Evolutionary conservation across 306 rosid species (phyloP).

Genomic region (Dalbergia cochinchinensis): DNA sequence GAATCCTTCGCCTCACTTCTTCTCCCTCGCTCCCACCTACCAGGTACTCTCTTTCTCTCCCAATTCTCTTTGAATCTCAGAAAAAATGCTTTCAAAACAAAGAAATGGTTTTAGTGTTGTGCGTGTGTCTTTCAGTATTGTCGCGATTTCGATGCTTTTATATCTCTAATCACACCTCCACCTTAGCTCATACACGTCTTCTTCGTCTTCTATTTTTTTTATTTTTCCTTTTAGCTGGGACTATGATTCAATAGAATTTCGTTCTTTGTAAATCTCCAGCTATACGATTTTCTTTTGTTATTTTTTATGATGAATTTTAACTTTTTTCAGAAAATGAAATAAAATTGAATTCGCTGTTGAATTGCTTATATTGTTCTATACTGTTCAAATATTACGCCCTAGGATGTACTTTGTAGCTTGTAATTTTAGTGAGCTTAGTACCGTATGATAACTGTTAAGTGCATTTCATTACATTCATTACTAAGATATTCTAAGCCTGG

Average conservation of each 20-base stretch:
- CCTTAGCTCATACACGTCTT: neutral
- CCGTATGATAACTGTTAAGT: too few relatives aligned
- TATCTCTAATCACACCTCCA: neutral
- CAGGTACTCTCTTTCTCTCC: conserved; percentile 51
- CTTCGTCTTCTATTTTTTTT: neutral
- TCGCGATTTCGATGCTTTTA: conserved; percentile 3
- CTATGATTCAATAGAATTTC: neutral
- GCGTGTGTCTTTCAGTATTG: neutral
- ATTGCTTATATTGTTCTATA: conserved; percentile 4
- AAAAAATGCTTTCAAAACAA: neutral
- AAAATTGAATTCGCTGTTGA: neutral
- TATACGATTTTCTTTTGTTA: neutral
- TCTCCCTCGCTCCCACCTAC: neutral
- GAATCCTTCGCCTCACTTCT: conserved; percentile 6
- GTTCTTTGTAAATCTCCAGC: neutral
- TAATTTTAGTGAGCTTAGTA: conserved; percentile 12
- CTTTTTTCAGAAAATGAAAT: conserved; percentile 21
- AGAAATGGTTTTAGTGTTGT: neutral
- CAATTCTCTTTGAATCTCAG: conserved; percentile 28
- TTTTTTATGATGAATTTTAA: neutral
- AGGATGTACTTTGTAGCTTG: neutral
- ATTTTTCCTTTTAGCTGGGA: neutral
- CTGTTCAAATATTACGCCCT: neutral
- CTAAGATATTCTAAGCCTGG: neutral
- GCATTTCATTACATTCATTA: neutral